Evolutionary conservation across 768 basidiomycete species (phyloP).

Genomic region (Tulasnella calospora): DNA sequence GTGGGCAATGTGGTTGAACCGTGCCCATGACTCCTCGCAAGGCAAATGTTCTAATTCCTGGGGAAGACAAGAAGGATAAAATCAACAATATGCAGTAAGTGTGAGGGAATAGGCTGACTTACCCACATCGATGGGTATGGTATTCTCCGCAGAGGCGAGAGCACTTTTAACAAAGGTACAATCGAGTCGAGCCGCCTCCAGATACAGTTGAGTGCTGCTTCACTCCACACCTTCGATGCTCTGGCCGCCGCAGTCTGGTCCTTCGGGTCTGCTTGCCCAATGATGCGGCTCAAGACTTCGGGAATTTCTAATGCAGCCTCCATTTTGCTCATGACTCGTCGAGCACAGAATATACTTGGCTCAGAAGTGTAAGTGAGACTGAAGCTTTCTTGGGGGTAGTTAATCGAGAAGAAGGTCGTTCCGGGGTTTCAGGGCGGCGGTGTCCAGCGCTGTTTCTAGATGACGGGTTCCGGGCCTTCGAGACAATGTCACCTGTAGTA

Average conservation of each 20-base stretch:
- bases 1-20: slow-evolving; percentile 18
- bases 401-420: neutral
- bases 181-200: slow-evolving; percentile 19
- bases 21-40: slow-evolving; percentile 4
- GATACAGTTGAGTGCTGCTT: slow-evolving; percentile 18
- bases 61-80: neutral
- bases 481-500: neutral
- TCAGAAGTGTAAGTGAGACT: neutral
- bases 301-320: slow-evolving; percentile 18
- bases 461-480: neutral
- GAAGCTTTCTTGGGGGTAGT: neutral
- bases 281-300: slow-evolving; percentile 12
- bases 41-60: slow-evolving; percentile 22
- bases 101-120: neutral
- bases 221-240: slow-evolving; percentile 10
- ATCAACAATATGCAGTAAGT: neutral
- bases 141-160: slow-evolving; percentile 16
- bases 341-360: neutral
- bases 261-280: neutral
- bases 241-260: slow-evolving; percentile 10
- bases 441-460: neutral
- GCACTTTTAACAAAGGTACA: slow-evolving; percentile 13
- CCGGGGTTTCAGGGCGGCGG: neutral
- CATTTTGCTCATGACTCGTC: neutral
- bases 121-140: slow-evolving; percentile 22